A percentile compares a stretch with the other conserved stretches of the same genome.
Conservation (phyloP, 2,329 filamentous ascomycete genomes). For the Monilinia fructicola region DNA sequence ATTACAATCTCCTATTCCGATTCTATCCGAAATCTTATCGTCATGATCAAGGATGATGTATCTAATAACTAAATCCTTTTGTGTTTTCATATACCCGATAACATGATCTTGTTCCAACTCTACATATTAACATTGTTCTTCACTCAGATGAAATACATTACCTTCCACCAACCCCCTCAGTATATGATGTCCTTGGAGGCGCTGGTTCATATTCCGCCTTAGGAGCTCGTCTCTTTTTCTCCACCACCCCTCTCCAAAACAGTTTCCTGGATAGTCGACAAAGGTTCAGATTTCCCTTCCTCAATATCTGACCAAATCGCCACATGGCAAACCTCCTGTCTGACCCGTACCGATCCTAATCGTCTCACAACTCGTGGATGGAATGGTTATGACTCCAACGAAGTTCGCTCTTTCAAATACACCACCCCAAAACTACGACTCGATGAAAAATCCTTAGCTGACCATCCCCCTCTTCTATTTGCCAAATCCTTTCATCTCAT, state of each 20-base stretch:
- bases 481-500: constrained; percentile 84
- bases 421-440: constrained; percentile 82
- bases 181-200: constrained; percentile 79
- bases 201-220: constrained; percentile 84
- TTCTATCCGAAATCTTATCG: constrained; percentile 4
- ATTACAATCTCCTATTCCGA: neutral
- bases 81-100: neutral
- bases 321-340: constrained; percentile 72
- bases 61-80: neutral
- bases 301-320: constrained; percentile 62
- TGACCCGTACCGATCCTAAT: constrained; percentile 59
- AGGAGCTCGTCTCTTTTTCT: constrained; percentile 86
- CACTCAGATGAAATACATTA: constrained; percentile 86
- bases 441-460: constrained; percentile 67
- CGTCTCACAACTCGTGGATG: constrained; percentile 84
- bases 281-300: constrained; percentile 80
- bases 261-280: constrained; percentile 89
- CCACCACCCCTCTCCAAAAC: constrained; percentile 61
- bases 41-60: constrained; percentile 10
- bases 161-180: constrained; percentile 64
- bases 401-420: constrained; percentile 79
- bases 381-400: constrained; percentile 79
- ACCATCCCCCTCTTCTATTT: constrained; percentile 56
- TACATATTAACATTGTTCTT: constrained; percentile 12
- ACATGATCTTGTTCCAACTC: neutral